Conservation (phyloP, 164 flowering plant genomes). For the Taxillus chinensis region DNA sequence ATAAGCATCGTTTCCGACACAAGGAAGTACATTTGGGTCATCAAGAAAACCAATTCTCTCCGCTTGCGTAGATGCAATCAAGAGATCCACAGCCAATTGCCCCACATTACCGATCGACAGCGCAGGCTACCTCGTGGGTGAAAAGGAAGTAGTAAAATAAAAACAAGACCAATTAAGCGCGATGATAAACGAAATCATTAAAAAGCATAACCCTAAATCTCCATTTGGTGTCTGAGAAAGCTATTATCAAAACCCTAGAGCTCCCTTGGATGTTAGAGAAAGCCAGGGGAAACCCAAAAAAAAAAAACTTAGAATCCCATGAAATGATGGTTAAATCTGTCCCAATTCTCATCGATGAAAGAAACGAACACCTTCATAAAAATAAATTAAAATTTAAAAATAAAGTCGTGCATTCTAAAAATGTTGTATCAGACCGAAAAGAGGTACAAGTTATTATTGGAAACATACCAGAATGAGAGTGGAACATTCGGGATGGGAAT, state of each 20-base stretch:
- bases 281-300: not conserved
- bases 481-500: conserved; percentile 27
- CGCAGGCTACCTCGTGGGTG: conserved; percentile 49
- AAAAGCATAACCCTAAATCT: not conserved
- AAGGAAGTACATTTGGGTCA: conserved; percentile 65
- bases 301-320: not conserved
- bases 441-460: not conserved
- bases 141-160: not conserved
- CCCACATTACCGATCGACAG: conserved; percentile 91
- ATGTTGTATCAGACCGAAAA: not conserved
- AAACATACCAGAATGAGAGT: conserved; percentile 53
- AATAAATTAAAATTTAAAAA: too few relatives aligned
- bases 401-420: too few relatives aligned
- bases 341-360: not conserved
- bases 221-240: not conserved
- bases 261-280: too few relatives aligned
- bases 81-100: conserved; percentile 68
- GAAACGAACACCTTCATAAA: conserved; percentile 1
- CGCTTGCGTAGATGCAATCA: conserved; percentile 52
- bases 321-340: not conserved
- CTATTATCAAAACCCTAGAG: not conserved
- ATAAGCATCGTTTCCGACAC: conserved; percentile 85
- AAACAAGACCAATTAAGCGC: not conserved
- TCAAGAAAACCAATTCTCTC: conserved; percentile 67
- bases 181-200: not conserved